These are phyloP conservation scores for Fusarium liriodendri DNA, from an alignment of 2,329 filamentous ascomycete genomes.

Conservation along the genomic window DNA sequence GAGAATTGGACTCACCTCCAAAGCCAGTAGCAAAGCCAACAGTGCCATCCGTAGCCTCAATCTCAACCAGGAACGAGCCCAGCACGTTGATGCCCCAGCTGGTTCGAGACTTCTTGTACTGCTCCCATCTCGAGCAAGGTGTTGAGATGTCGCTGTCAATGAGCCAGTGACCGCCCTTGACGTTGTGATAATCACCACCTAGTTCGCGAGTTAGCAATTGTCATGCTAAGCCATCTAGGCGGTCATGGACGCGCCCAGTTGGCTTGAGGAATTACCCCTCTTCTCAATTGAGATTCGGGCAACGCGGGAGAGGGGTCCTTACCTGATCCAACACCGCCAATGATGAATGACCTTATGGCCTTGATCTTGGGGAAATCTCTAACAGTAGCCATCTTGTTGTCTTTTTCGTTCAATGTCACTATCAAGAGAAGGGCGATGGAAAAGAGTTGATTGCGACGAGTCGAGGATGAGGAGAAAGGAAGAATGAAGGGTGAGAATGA, in stretches of 20 bases:
- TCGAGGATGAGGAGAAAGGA: not conserved
- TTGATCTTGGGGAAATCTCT: constrained; percentile 79
- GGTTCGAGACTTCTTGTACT: constrained; percentile 88
- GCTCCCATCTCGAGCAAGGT: constrained; percentile 88
- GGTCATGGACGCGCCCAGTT: not conserved
- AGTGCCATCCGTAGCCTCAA: constrained; percentile 90
- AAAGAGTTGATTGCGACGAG: not conserved
- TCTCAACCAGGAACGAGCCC: constrained; percentile 90
- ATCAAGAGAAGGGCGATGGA: not conserved
- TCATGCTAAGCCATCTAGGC: not conserved
- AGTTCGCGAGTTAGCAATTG: constrained; percentile 36
- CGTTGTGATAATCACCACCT: constrained; percentile 93
- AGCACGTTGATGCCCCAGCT: constrained; percentile 97
- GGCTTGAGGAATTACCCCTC: not conserved
- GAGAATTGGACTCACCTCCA: constrained; percentile 66
- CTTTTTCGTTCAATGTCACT: not conserved
- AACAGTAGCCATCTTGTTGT: constrained; percentile 58
- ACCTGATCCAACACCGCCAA: constrained; percentile 54
- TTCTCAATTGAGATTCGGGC: not conserved
- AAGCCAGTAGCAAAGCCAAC: constrained; percentile 95
- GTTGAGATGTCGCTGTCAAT: constrained; percentile 94
- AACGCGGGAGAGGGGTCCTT: constrained; percentile 6
- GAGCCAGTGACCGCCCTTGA: constrained; percentile 80
- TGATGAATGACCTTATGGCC: constrained; percentile 78
- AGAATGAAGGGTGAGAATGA: not conserved